Evolutionary conservation across 2,329 filamentous ascomycete species (phyloP).

Genomic region (Cyphellophora europaea): DNA sequence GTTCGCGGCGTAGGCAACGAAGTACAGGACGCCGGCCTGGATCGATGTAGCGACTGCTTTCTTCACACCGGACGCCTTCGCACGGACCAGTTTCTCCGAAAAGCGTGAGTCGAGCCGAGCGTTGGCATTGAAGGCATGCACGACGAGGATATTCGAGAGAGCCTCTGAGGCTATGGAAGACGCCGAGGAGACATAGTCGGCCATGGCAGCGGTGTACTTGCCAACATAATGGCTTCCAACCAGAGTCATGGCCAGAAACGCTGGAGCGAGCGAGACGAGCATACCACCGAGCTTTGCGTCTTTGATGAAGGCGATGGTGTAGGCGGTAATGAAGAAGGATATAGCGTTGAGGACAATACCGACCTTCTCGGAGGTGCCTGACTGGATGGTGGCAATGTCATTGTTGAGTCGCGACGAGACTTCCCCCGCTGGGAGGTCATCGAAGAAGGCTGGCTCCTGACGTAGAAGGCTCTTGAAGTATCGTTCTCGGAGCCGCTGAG

Average conservation of each 20-base stretch:
- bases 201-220: constrained; percentile 36
- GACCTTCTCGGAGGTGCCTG: constrained; percentile 41
- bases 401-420: constrained; percentile 37
- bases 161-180: constrained; percentile 50
- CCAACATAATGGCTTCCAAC: constrained; percentile 35
- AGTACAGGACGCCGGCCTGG: constrained; percentile 23
- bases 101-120: constrained; percentile 27
- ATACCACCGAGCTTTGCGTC: constrained; percentile 35
- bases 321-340: constrained; percentile 40
- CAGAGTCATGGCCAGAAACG: constrained; percentile 35
- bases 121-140: constrained; percentile 48
- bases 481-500: constrained; percentile 51
- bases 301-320: constrained; percentile 40
- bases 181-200: constrained; percentile 43
- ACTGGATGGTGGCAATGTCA: constrained; percentile 37
- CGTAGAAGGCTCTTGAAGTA: constrained; percentile 17
- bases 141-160: constrained; percentile 38
- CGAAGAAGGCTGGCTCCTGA: constrained; percentile 23
- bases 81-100: constrained; percentile 18
- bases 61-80: constrained; percentile 20
- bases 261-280: constrained; percentile 36
- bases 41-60: constrained; percentile 22
- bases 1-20: constrained; percentile 25
- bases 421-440: constrained; percentile 33
- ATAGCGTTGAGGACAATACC: constrained; percentile 35